Base-by-base conservation (phyloP, 1,284 basidiomycete species). In the Cystobasidium sp. region DNA sequence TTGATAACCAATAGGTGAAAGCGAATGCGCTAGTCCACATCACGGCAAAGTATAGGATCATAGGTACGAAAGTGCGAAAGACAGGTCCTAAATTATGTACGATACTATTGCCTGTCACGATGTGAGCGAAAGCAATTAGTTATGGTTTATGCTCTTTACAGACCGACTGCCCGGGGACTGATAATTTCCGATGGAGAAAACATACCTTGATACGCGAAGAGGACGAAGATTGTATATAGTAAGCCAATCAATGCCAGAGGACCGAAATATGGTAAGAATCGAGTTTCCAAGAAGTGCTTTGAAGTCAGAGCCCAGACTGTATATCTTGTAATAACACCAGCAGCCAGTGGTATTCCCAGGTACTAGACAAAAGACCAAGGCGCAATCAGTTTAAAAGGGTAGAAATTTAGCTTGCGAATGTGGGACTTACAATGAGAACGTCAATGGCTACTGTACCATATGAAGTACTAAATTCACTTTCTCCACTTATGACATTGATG, bases 21-120 rank as follows among this genome's bases (percentile, higher is more conserved):
- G 66, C 65, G 31, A 76, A 75, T 6, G 69, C 63, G 14, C 68
- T 44, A 7, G 66, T 68, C 52, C 74, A 78, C 75, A 77, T 74
- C 37, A 75, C 37, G 51, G 68, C 10, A 66, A 79, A 79, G 68
- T 79, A 79, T 46, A 76, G 63, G 41, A 91, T 83, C 82, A 93
- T 86, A 0, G 92, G 92, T 1, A 93, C 91, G 76, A 91, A 88
- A 0, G 90, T 88, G 12, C 91, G 86, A 82, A 92, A 91, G 1
- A 91, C 89, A 5, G 86, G 86, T 0, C 90, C 88, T 62, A 92
- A 84, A 80, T 91, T 88, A 77, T 86, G 85, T 0, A 89, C 80
- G 76, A 91, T 89, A 63, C 86, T 85, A 64, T 86, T 81, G 65
- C 68, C 70, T 65, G 49, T 9, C 3, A 6, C 1, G 39, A 20